Percentiles rank a stretch among this genome's conserved stretches.
Conservation (phyloP, 73 alveolate species). For the Symbiodinium pilosum region DNA sequence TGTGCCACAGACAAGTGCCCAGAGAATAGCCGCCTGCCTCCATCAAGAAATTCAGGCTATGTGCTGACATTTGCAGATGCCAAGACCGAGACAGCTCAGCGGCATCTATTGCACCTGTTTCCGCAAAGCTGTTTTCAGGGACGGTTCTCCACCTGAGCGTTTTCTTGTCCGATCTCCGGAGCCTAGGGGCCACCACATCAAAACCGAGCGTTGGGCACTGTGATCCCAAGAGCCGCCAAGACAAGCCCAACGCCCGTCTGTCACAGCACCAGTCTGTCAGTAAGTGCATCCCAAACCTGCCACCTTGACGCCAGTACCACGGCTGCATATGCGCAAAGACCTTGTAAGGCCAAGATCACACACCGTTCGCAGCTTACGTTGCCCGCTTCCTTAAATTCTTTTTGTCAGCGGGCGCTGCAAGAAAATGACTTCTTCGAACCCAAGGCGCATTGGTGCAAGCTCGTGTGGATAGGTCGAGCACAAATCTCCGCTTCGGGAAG, state of each 20-base stretch:
- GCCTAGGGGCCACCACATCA: neutral
- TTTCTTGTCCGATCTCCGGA: no score
- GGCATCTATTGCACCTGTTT: neutral
- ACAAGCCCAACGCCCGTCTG: neutral
- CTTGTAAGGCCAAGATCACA: neutral
- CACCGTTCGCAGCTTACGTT: neutral
- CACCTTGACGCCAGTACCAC: neutral
- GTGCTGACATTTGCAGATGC: no score
- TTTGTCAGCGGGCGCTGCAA: neutral
- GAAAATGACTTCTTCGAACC: neutral
- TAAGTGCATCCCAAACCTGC: neutral
- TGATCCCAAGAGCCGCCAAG: neutral
- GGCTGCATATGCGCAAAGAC: neutral
- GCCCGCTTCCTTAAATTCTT: no score
- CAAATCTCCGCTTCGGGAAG: neutral
- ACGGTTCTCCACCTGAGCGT: neutral
- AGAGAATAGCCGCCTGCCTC: neutral
- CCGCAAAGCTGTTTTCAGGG: neutral
- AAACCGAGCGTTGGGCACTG: neutral
- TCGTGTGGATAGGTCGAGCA: neutral
- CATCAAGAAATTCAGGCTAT: no score
- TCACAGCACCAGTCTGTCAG: neutral
- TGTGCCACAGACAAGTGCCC: no score
- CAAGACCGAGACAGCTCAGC: no score
- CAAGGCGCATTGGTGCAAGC: conserved; percentile 15